These are phyloP conservation scores for Blastobotrys attinorum DNA, from an alignment of 805 yeast genomes.

Conservation along the genomic window DNA sequence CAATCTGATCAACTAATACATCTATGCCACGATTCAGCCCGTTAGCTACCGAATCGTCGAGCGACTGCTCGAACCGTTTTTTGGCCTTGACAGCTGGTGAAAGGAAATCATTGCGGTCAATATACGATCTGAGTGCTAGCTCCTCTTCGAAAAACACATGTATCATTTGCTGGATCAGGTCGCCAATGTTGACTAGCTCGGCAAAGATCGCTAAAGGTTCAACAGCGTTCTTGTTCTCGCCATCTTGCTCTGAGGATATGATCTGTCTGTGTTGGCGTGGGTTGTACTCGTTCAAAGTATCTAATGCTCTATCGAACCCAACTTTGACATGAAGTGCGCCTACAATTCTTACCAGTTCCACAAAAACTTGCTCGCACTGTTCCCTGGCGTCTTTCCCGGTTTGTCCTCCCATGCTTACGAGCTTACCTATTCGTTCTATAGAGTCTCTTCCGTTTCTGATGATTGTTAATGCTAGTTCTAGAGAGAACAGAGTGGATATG, in stretches of 20 bases:
- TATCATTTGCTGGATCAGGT: conserved; percentile 83
- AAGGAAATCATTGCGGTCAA: conserved; percentile 70
- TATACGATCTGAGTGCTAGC: conserved; percentile 44
- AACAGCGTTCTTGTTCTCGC: conserved; percentile 31
- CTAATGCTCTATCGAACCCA: conserved; percentile 78
- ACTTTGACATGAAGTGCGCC: conserved; percentile 70
- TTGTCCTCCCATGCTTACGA: conserved; percentile 31
- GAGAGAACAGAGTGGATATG: conserved; percentile 66
- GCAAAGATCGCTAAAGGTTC: conserved; percentile 83
- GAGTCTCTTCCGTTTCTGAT: conserved; percentile 61
- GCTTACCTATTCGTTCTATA: conserved; percentile 49
- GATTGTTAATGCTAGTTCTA: conserved; percentile 68
- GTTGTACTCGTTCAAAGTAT: conserved; percentile 60
- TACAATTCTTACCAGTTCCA: conserved; percentile 51
- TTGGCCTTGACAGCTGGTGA: conserved; percentile 72
- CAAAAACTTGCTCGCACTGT: conserved; percentile 58
- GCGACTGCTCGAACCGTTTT: conserved; percentile 67
- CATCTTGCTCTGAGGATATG: conserved; percentile 15
- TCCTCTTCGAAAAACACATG: conserved; percentile 88
- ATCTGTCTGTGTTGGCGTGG: conserved; percentile 38
- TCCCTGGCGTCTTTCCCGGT: conserved; percentile 32
- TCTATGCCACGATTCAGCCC: conserved; percentile 91
- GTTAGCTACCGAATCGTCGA: conserved; percentile 86
- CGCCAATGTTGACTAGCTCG: conserved; percentile 88
- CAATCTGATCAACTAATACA: conserved; percentile 75